These are phyloP conservation scores for Pythium pyrilobum DNA, from an alignment of 352 stramenopile species.

Conservation along the genomic window DNA sequence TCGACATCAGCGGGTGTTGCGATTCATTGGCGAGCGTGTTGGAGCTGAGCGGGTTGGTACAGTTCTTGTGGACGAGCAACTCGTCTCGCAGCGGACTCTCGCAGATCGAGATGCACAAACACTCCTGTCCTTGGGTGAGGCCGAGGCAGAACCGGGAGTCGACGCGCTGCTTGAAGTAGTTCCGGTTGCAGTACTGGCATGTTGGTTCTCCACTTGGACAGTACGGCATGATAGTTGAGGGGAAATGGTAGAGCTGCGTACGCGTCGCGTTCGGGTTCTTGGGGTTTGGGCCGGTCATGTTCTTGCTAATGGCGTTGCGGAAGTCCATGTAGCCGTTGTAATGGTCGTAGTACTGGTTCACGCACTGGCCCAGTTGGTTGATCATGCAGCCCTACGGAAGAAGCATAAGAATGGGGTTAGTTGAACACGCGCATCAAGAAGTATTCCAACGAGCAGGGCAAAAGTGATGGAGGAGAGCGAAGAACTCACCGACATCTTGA, in stretches of 20 bases:
- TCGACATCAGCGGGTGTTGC: conserved; percentile 9
- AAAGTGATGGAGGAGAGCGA: background rate
- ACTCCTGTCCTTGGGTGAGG: background rate
- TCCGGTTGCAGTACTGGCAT: conserved; percentile 4
- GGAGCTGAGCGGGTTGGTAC: conserved; percentile 12
- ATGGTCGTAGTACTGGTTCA: conserved; percentile 4
- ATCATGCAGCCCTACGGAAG: conserved; percentile 16
- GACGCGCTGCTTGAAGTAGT: conserved; percentile 8
- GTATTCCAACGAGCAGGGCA: background rate
- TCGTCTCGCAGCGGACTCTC: conserved; percentile 9
- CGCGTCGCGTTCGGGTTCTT: conserved; percentile 6
- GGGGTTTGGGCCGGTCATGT: conserved; percentile 10
- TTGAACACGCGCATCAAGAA: too few relatives aligned
- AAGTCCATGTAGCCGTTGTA: conserved; percentile 20
- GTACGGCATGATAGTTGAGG: conserved; percentile 8
- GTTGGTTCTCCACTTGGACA: conserved; percentile 8
- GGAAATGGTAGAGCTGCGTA: conserved; percentile 16
- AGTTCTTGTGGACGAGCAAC: conserved; percentile 13
- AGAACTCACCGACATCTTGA: conserved; percentile 3
- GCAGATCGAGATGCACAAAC: conserved; percentile 16
- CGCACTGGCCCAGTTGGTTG: conserved; percentile 18
- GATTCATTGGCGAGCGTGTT: conserved; percentile 11
- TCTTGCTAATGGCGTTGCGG: conserved; percentile 5
- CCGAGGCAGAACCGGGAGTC: conserved; percentile 19
- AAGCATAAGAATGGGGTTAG: too few relatives aligned